Base-by-base conservation (phyloP, 2,329 filamentous ascomycete species). In the Lomentospora prolificans region DNA sequence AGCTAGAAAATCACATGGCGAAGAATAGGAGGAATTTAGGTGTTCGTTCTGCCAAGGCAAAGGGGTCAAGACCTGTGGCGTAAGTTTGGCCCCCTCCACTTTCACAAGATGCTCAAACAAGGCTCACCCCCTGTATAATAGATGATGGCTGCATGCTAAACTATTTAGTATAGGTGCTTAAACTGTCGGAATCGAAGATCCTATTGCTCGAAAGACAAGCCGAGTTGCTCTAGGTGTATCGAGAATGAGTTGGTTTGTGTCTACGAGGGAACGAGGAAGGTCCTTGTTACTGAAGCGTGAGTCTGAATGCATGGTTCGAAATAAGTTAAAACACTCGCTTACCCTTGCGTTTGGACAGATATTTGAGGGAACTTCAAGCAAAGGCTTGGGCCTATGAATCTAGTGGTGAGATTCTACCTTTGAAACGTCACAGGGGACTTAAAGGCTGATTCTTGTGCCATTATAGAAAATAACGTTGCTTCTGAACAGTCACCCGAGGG, bases 121-220 rank as follows among this genome's bases (percentile, higher is more conserved):
- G 30, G 7, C 30, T 33, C 30, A 7, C 30, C 30, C 12, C 30
- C 12, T 33, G 7, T 33, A 33, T 33, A 6, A 33, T 12, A n/a
- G 30, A 33, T 12, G 30, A 33, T 7, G 12, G 12, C 30, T 33
- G 12, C n/a, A n/a, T n/a, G 12, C 30, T 33, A 6, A 6, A 33
- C 12, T 12, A 33, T 12, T 12, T 33, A 6, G 30, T 33, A 33
- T 51, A 71, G 69, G 3, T 71, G 69, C 55, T 59, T 68, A 1
- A 62, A 64, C 14, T 71, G 69, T 56, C 66, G 69, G 4, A 63
- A 65, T 24, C 62, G 69, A 9, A 64, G 67, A 3, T 68, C 67
- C 0, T 69, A 64, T 41, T 71, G 69, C 60, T 69, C 67, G 17
- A 71, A 70, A 54, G 67, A 71, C 10, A 67, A 66, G 50, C 69